Evolutionary conservation across 352 stramenopile genomes (phyloP).

Genomic region (Pythium rishiriense): DNA sequence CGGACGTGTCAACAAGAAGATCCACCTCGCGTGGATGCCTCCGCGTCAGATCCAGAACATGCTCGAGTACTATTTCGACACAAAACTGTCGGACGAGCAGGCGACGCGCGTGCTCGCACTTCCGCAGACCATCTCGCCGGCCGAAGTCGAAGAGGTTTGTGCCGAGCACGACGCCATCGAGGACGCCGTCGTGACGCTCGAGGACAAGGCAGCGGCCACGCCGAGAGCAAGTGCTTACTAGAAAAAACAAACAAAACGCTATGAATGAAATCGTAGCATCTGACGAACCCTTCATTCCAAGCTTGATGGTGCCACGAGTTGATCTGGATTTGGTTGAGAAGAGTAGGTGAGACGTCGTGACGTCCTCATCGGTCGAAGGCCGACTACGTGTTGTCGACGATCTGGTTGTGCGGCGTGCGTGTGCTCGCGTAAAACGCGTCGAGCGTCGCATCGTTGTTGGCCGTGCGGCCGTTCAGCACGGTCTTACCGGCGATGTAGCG

Average conservation of each 20-base stretch:
- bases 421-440: slow-evolving; percentile 34
- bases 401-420: slow-evolving; percentile 26
- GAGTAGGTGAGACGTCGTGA: too few relatives aligned
- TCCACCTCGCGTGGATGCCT: slow-evolving; percentile 63
- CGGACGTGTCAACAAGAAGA: slow-evolving; percentile 87
- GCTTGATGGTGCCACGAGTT: too few relatives aligned
- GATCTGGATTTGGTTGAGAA: too few relatives aligned
- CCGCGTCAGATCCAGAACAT: slow-evolving; percentile 41
- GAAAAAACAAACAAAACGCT: too few relatives aligned
- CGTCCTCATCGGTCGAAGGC: too few relatives aligned
- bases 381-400: slow-evolving; percentile 35
- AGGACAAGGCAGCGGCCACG: background rate
- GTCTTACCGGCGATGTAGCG: slow-evolving; percentile 53
- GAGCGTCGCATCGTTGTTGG: slow-evolving; percentile 29
- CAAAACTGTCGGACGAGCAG: slow-evolving; percentile 31
- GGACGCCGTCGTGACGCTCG: background rate
- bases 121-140: slow-evolving; percentile 26
- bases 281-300: too few relatives aligned
- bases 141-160: slow-evolving; percentile 53
- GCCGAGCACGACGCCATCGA: slow-evolving; percentile 33
- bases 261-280: too few relatives aligned
- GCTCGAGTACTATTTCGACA: slow-evolving; percentile 66
- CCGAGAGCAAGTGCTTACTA: too few relatives aligned
- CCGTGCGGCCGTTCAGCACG: slow-evolving; percentile 40
- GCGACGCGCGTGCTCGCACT: slow-evolving; percentile 13